Evolutionary conservation across 2,329 filamentous ascomycete species (phyloP).

Genomic region (Cryphonectria nitschkei): DNA sequence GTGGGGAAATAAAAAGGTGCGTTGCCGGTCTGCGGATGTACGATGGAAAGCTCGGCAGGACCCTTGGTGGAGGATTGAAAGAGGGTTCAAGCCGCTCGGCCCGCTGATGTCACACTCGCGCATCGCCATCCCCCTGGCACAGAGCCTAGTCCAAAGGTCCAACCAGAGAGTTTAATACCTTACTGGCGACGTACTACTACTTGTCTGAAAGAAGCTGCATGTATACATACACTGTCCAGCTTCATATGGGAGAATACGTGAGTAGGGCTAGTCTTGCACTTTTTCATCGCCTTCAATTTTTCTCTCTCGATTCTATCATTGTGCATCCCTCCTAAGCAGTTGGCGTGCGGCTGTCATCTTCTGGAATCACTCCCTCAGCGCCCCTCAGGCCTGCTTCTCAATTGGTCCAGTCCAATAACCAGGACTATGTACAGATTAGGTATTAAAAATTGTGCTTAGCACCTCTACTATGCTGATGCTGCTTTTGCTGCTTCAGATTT

Average conservation of each 20-base stretch:
- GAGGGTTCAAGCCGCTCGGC: neutral
- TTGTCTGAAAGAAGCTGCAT: neutral
- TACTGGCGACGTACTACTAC: neutral
- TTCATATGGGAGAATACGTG: neutral
- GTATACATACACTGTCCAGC: neutral
- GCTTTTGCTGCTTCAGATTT: neutral
- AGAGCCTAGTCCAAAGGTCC: neutral
- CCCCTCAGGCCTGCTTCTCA: neutral
- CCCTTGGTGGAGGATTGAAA: neutral
- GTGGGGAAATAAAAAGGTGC: neutral
- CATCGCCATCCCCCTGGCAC: neutral
- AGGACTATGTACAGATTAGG: constrained; percentile 27
- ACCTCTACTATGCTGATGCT: constrained; percentile 17
- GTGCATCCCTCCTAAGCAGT: neutral
- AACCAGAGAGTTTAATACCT: neutral
- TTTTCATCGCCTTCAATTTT: neutral
- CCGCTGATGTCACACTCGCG: neutral
- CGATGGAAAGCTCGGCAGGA: neutral
- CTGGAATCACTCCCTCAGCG: neutral
- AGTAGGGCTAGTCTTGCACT: neutral
- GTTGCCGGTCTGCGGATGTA: neutral
- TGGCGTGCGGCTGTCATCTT: neutral
- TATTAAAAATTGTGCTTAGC: constrained; percentile 24
- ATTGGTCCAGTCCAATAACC: neutral
- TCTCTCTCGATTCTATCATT: constrained; percentile 4